phyloP scores from a whole-genome alignment of 2,329 filamentous ascomycete genomes.

The Aspergillus fumigatiaffinis region DNA sequence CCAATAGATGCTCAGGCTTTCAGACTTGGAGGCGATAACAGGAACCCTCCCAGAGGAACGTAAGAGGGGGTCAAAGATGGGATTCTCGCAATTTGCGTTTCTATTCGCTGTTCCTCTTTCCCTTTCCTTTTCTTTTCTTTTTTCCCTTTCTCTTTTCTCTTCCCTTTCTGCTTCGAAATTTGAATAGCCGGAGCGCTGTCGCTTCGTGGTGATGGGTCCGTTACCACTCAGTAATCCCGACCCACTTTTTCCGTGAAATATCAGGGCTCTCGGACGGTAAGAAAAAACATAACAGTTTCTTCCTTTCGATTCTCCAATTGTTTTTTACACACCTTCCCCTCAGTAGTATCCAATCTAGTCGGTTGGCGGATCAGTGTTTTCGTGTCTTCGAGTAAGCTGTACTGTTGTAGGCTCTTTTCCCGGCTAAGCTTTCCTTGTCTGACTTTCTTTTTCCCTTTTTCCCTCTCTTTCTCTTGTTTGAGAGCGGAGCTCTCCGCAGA shows the following conservation, averaged over 20 bases:
- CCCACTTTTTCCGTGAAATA: slow-evolving; percentile 17
- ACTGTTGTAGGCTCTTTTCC: not conserved
- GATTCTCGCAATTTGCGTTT: slow-evolving; percentile 11
- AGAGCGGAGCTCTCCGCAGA: slow-evolving; percentile 15
- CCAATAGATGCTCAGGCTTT: not conserved
- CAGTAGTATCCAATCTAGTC: slow-evolving; percentile 4
- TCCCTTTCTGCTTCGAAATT: slow-evolving; percentile 4
- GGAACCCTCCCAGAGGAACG: not conserved
- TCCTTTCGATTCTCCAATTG: slow-evolving; percentile 3
- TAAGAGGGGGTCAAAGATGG: not conserved
- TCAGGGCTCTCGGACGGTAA: slow-evolving; percentile 7
- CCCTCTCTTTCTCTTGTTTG: slow-evolving; percentile 2
- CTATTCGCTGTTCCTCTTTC: slow-evolving; percentile 13
- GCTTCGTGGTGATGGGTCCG: slow-evolving; percentile 23
- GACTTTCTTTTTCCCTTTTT: slow-evolving; percentile 5
- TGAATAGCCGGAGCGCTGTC: slow-evolving; percentile 16
- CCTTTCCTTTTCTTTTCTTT: not conserved
- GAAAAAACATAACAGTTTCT: not conserved
- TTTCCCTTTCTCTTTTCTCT: slow-evolving; percentile 1
- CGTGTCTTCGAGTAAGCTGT: not conserved
- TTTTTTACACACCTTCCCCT: slow-evolving; percentile 17
- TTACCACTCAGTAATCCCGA: slow-evolving; percentile 6
- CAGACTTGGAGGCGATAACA: not conserved
- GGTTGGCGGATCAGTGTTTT: slow-evolving; percentile 1
- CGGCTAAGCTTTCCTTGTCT: slow-evolving; percentile 25